Percentiles rank a stretch among this genome's conserved stretches.
These are phyloP conservation scores for Tolypocladium ophioglossoides DNA, from an alignment of 2,329 filamentous ascomycete genomes.

Conservation along the genomic window DNA sequence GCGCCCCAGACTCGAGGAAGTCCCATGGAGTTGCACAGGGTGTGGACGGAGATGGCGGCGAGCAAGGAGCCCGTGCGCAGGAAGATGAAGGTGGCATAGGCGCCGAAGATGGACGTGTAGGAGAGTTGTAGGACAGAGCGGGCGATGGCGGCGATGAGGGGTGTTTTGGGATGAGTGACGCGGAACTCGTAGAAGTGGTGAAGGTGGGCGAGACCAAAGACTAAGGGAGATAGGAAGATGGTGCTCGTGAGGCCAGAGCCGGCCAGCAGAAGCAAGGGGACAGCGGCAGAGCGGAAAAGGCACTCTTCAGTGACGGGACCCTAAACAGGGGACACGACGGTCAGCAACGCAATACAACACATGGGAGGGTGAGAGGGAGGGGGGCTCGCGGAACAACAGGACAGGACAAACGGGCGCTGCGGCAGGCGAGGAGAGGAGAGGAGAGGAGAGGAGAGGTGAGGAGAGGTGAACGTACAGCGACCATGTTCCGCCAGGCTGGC, in stretches of 20 bases:
- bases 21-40: slow-evolving; percentile 89
- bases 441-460: not conserved
- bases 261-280: slow-evolving; percentile 72
- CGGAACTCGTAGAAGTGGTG: slow-evolving; percentile 96
- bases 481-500: slow-evolving; percentile 76
- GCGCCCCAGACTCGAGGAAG: slow-evolving; percentile 77
- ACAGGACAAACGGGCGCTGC: not conserved
- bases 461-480: slow-evolving; percentile 53
- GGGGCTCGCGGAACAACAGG: not conserved
- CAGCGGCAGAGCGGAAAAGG: slow-evolving; percentile 79
- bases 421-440: not conserved
- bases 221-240: slow-evolving; percentile 72
- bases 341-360: not conserved
- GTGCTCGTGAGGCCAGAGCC: slow-evolving; percentile 45
- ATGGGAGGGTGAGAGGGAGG: not conserved
- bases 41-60: slow-evolving; percentile 66
- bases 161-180: slow-evolving; percentile 63
- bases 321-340: slow-evolving; percentile 24
- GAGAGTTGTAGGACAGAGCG: slow-evolving; percentile 74
- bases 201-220: slow-evolving; percentile 87
- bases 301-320: slow-evolving; percentile 88
- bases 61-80: slow-evolving; percentile 74
- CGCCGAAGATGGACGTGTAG: slow-evolving; percentile 89
- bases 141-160: slow-evolving; percentile 50
- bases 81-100: slow-evolving; percentile 84